A percentile compares a stretch with the other conserved stretches of the same genome.
phyloP scores from a whole-genome alignment of 2,329 filamentous ascomycete genomes.

The Cercospora zeae-maydis region DNA sequence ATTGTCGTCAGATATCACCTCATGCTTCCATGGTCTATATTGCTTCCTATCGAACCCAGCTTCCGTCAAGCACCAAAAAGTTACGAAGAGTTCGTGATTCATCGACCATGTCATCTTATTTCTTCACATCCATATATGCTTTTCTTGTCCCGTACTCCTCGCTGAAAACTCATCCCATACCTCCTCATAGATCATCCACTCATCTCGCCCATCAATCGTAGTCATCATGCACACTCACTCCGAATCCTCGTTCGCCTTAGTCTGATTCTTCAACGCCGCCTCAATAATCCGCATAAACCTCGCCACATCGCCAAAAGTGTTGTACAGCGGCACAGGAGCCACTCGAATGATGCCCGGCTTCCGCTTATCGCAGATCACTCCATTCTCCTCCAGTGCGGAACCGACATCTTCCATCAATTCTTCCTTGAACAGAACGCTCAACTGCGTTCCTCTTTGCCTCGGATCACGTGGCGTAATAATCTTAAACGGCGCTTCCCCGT shows the following conservation, averaged over 20 bases:
- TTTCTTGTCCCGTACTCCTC: not conserved
- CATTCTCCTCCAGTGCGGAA: constrained; percentile 60
- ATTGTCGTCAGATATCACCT: too few relatives aligned
- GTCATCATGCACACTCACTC: not conserved
- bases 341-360: constrained; percentile 82
- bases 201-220: not conserved
- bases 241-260: not conserved
- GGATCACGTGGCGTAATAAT: constrained; percentile 68
- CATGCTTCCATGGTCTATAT: too few relatives aligned
- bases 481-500: constrained; percentile 35
- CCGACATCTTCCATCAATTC: constrained; percentile 68
- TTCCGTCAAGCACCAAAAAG: too few relatives aligned
- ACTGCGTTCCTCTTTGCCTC: constrained; percentile 66
- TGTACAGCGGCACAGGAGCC: constrained; percentile 80
- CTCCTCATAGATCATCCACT: too few relatives aligned
- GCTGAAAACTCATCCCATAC: not conserved
- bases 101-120: too few relatives aligned
- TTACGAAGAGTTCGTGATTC: too few relatives aligned
- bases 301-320: constrained; percentile 71
- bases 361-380: constrained; percentile 76
- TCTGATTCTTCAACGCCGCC: constrained; percentile 35
- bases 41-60: too few relatives aligned
- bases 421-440: constrained; percentile 67
- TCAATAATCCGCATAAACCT: constrained; percentile 56
- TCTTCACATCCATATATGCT: too few relatives aligned